A percentile compares a stretch with the other conserved stretches of the same genome.
phyloP scores from a whole-genome alignment of 2,329 filamentous ascomycete species.

The Verticillium tricorpus region DNA sequence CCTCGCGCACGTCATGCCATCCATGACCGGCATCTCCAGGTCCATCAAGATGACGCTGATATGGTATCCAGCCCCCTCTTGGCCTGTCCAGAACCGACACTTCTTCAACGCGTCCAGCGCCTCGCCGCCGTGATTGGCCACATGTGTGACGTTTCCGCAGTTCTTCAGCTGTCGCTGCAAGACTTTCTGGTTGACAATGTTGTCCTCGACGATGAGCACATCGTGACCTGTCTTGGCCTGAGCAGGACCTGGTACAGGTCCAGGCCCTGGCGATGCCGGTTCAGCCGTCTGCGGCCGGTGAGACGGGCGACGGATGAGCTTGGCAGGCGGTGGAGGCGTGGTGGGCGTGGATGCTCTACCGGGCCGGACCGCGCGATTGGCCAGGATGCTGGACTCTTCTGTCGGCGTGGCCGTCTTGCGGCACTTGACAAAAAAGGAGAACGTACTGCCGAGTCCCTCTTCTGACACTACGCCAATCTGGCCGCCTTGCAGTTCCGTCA shows the following conservation, averaged over 20 bases:
- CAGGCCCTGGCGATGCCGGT: background rate
- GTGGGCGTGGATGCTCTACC: slow-evolving; percentile 1
- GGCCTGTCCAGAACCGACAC: slow-evolving; percentile 52
- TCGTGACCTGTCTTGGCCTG: slow-evolving; percentile 33
- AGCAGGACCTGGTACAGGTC: slow-evolving; percentile 5
- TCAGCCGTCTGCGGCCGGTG: background rate
- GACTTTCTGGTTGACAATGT: slow-evolving; percentile 62
- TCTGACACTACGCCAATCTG: slow-evolving; percentile 69
- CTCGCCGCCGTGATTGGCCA: slow-evolving; percentile 62
- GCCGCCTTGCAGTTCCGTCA: slow-evolving; percentile 73
- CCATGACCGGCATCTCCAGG: slow-evolving; percentile 80
- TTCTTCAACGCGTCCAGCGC: slow-evolving; percentile 53
- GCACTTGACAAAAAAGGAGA: slow-evolving; percentile 71
- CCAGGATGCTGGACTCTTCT: slow-evolving; percentile 29
- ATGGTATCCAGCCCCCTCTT: slow-evolving; percentile 41
- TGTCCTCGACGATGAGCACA: slow-evolving; percentile 64
- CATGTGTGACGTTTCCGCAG: slow-evolving; percentile 54
- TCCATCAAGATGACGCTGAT: slow-evolving; percentile 74
- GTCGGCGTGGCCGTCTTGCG: slow-evolving; percentile 46
- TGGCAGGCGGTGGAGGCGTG: slow-evolving; percentile 3
- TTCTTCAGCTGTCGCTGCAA: slow-evolving; percentile 58
- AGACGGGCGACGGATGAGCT: slow-evolving; percentile 5
- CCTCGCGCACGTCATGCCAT: slow-evolving; percentile 68
- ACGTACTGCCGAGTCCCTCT: slow-evolving; percentile 66
- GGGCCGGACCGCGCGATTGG: slow-evolving; percentile 20